Evolutionary conservation across 208 protist species (phyloP).

Genomic region (Crithidia brevicula): DNA sequence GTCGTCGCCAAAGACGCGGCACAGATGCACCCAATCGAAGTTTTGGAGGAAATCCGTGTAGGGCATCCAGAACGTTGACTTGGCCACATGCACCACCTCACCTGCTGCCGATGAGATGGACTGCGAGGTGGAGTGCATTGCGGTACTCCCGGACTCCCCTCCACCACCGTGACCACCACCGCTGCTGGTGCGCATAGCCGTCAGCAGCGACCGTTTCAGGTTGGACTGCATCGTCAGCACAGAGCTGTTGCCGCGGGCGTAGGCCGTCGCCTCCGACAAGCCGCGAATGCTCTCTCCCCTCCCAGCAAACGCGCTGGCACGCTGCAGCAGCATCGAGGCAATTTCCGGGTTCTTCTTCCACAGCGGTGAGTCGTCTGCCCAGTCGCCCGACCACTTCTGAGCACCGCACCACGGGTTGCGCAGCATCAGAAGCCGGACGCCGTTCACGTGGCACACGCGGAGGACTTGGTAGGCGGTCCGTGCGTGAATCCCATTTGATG

Average conservation of each 20-base stretch:
- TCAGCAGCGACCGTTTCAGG: constrained; percentile 24
- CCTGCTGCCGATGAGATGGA: neutral
- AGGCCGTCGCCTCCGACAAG: constrained; percentile 5
- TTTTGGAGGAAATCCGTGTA: constrained; percentile 72
- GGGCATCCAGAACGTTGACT: constrained; percentile 83
- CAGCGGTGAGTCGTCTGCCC: constrained; percentile 66
- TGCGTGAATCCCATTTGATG: constrained; percentile 56
- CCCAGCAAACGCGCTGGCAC: constrained; percentile 1
- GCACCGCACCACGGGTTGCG: constrained; percentile 39
- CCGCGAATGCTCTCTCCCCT: constrained; percentile 2
- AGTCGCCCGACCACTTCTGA: constrained; percentile 72
- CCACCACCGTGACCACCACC: too few relatives aligned
- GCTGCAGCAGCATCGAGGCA: constrained; percentile 36
- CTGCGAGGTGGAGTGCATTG: neutral
- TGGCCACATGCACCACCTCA: neutral
- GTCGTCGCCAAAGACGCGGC: constrained; percentile 58
- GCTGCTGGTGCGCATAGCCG: constrained; percentile 11
- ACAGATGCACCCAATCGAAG: constrained; percentile 75
- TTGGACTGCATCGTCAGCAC: constrained; percentile 6
- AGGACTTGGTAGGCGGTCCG: constrained; percentile 63
- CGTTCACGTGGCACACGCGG: constrained; percentile 61
- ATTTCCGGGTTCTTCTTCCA: constrained; percentile 76
- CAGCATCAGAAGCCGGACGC: constrained; percentile 66
- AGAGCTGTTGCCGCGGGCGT: constrained; percentile 14
- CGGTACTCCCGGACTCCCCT: neutral